phyloP scores from a whole-genome alignment of 2,329 filamentous ascomycete genomes.

The Penicillium sp. region DNA sequence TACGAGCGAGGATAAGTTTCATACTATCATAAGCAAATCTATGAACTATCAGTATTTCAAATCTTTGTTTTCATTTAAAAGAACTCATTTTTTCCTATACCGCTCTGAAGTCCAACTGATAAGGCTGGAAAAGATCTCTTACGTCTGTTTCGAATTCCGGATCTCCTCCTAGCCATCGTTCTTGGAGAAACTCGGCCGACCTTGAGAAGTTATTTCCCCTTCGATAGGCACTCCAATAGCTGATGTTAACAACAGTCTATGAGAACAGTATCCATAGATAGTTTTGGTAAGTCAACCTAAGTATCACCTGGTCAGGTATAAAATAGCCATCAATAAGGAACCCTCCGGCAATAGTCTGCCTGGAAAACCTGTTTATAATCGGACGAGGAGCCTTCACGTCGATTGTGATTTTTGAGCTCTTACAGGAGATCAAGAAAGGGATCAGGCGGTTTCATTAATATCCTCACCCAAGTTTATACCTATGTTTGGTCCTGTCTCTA shows the following conservation, averaged over 20 bases:
- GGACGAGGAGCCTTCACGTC: slow-evolving; percentile 50
- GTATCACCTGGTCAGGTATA: slow-evolving; percentile 37
- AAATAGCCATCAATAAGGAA: slow-evolving; percentile 40
- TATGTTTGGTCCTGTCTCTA: neutral
- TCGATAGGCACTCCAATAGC: slow-evolving; percentile 29
- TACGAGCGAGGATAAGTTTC: neutral
- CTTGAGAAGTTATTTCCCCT: slow-evolving; percentile 26
- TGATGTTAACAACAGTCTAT: slow-evolving; percentile 31
- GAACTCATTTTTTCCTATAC: slow-evolving; percentile 43
- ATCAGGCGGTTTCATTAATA: neutral
- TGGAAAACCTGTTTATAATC: slow-evolving; percentile 46
- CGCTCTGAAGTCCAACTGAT: slow-evolving; percentile 54
- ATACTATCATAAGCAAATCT: slow-evolving; percentile 1
- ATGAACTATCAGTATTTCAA: neutral
- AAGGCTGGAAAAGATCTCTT: slow-evolving; percentile 54
- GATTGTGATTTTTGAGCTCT: neutral
- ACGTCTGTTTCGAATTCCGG: slow-evolving; percentile 47
- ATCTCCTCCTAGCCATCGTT: slow-evolving; percentile 32
- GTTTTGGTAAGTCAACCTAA: neutral
- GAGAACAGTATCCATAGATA: neutral
- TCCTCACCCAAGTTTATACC: neutral
- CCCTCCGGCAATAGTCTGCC: slow-evolving; percentile 41
- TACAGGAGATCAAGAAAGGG: neutral
- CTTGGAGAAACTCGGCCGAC: slow-evolving; percentile 30
- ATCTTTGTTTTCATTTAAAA: neutral